Evolutionary conservation across 1,139 yeast genomes (phyloP).

Genomic region (Pichia sp.): DNA sequence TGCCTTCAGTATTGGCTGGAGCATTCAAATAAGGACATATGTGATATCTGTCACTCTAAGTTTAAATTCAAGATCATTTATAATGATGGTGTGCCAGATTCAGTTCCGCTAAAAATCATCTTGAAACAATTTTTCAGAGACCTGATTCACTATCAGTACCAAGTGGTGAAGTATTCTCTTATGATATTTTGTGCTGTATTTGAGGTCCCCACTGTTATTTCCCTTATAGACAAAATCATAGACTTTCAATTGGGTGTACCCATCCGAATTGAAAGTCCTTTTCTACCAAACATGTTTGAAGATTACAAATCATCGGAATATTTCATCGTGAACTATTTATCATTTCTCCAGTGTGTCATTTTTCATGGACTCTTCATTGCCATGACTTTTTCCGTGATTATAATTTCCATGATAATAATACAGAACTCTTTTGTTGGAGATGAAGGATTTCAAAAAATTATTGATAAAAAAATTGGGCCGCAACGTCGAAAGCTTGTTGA

Average conservation of each 20-base stretch:
- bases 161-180: conserved; percentile 9
- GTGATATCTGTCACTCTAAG: conserved; percentile 86
- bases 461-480: conserved; percentile 51
- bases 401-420: conserved; percentile 20
- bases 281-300: conserved; percentile 10
- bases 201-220: conserved; percentile 18
- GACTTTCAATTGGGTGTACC: conserved; percentile 21
- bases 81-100: conserved; percentile 64
- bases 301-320: conserved; percentile 1
- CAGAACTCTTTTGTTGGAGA: conserved; percentile 74
- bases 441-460: conserved; percentile 56
- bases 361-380: conserved; percentile 39
- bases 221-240: conserved; percentile 14
- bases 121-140: conserved; percentile 36
- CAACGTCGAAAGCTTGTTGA: conserved; percentile 35
- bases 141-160: conserved; percentile 16
- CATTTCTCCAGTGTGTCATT: background rate
- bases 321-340: background rate
- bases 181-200: conserved; percentile 8
- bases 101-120: conserved; percentile 51
- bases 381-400: conserved; percentile 19
- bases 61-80: conserved; percentile 71
- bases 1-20: conserved; percentile 87
- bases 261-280: conserved; percentile 7
- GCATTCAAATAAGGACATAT: conserved; percentile 57